These are phyloP conservation scores for Plasmodium malariae DNA, from an alignment of 169 alveolate species.

Conservation along the genomic window DNA sequence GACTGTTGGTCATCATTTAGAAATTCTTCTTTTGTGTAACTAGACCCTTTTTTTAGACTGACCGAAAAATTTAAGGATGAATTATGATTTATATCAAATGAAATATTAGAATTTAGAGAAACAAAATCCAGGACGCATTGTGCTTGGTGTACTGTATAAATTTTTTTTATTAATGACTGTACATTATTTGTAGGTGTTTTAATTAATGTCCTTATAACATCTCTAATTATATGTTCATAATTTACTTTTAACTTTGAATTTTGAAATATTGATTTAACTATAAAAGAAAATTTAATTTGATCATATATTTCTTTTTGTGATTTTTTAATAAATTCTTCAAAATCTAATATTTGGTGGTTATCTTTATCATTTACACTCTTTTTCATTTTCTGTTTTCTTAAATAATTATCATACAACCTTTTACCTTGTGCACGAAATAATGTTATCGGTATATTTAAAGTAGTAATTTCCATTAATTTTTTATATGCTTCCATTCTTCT, in stretches of 20 bases:
- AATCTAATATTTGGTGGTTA: constrained; percentile 26
- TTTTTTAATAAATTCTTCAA: constrained; percentile 64
- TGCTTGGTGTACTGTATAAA: constrained; percentile 67
- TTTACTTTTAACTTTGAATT: constrained; percentile 67
- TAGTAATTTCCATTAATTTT: constrained; percentile 73
- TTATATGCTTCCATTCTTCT: constrained; percentile 77
- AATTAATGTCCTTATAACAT: constrained; percentile 56
- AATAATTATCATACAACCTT: constrained; percentile 42
- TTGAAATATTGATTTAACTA: constrained; percentile 63
- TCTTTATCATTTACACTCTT: constrained; percentile 16
- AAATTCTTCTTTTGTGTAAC: constrained; percentile 63
- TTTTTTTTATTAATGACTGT: constrained; percentile 37
- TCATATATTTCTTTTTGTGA: constrained; percentile 72
- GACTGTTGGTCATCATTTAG: constrained; percentile 2
- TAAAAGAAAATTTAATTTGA: constrained; percentile 65
- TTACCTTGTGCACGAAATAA: constrained; percentile 76
- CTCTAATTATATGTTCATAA: constrained; percentile 64
- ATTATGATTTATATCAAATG: constrained; percentile 25
- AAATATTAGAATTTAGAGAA: constrained; percentile 44
- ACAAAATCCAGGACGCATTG: constrained; percentile 72
- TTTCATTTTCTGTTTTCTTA: constrained; percentile 40
- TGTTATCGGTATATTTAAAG: constrained; percentile 64
- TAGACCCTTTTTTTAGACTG: constrained; percentile 55
- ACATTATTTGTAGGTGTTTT: constrained; percentile 73
- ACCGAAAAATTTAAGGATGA: constrained; percentile 70